Base-by-base conservation (phyloP, 2,329 filamentous ascomycete species). In the Colletotrichum coccodes region DNA sequence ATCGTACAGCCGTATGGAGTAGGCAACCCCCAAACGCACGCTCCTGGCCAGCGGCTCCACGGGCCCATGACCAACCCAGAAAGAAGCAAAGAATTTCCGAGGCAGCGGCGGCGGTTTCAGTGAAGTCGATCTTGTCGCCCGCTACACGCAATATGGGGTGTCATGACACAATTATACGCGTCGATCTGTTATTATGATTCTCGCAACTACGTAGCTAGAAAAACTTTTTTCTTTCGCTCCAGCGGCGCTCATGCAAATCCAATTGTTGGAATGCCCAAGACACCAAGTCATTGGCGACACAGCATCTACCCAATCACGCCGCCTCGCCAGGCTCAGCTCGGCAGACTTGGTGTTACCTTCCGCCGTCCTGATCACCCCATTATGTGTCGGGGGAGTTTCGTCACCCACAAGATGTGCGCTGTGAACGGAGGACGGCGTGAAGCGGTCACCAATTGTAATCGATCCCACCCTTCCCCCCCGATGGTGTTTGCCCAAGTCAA, bases 381-480 rank as follows among this genome's bases (percentile, higher is more conserved):
- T 60, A 65, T 42, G 54, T 50, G 49, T 56, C 47, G 36, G 49
- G n/a, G 23, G 14, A 38, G 26, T 49, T 23, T 49, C 34, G 47
- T 65, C 65, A 50, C 56, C 54, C 53, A 34, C 32, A 12, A 42
- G 26, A 6, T 42, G 47, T 65, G 34, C 26, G 11, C 34, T 23
- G 40, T 63, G 36, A 50, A 58, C 11, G 28, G 50, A 26, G 21
- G 56, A 59, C 32, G 18, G 49, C 50, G 47, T 60, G 28, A n/a
- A 56, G 56, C 44, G 36, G 54, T 36, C 54, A 60, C 61, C n/a
- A n/a, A 23, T 23, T 60, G 61, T 60, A 60, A 46, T 54, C 65
- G 60, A 60, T 44, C 49, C 44, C 42, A 11, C 23, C 54, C 54
- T 44, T 49, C 47, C 47, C 40, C 28, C 12, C 6, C n/a, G n/a